Base-by-base conservation (phyloP, 164 flowering plant species). In the Magnolia changhungtana region DNA sequence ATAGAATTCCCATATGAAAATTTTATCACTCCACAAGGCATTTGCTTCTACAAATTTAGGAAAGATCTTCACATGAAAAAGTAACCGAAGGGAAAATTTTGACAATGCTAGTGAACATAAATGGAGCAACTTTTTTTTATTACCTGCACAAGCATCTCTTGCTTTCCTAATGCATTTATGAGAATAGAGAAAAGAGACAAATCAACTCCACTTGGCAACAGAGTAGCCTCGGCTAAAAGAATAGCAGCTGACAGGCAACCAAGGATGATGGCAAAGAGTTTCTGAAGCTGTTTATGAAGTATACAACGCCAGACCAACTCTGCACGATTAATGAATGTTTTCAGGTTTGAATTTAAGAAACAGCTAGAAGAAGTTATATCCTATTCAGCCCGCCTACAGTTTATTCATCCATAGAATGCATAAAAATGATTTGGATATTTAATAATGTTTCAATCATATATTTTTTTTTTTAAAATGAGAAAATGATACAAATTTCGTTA, bases 91-190 rank as follows among this genome's bases (percentile, higher is more conserved):
- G 45, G 45, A 37, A 37, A 37, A 37, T 3, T 37, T 5, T 37
- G 7, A 37, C 45, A 37, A 37, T 37, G 45, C 61, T 55, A 55
- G 13, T 55, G 18, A 55, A 11, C 61, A 55, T 55, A 55, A 55
- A 55, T 11, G 18, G 13, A 55, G 61, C 61, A 55, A 55, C 10
- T 55, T 11, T 55, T 55, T 55, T 45, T 37, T 37, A 37, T 4
- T 85, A 96, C 99, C 98, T 96, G 98, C 78, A 96, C 96, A 81
- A 93, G 88, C 66, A 93, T 83, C 79, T 96, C 99, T 72, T 92
- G 85, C 73, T 78, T 78, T 79, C 86, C 87, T 8, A 88, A 92
- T 21, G 91, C 89, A n/a, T 91, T 91, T 63, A 96, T 90, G 55
- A 96, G 91, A 76, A 92, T 84, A 58, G 99, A 96, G 78, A 96